These are phyloP conservation scores for Ustilago loliicola DNA, from an alignment of 1,284 basidiomycete species.

Conservation along the genomic window DNA sequence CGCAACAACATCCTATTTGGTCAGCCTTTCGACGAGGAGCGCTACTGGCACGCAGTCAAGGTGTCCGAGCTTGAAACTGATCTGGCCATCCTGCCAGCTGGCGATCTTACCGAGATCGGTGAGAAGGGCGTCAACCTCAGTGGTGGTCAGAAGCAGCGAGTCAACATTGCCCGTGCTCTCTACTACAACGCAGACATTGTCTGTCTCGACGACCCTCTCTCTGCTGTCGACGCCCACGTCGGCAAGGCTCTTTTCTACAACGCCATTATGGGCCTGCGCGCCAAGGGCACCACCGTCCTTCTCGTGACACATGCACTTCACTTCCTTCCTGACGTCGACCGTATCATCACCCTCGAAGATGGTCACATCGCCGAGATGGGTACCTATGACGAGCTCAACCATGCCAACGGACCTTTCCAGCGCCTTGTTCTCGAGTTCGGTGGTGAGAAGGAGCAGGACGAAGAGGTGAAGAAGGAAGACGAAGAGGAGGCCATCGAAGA, in stretches of 20 bases:
- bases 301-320: conserved; percentile 71
- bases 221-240: conserved; percentile 73
- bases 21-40: conserved; percentile 73
- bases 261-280: conserved; percentile 60
- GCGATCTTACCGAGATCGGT: conserved; percentile 77
- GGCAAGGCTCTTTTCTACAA: conserved; percentile 69
- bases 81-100: conserved; percentile 79
- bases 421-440: conserved; percentile 72
- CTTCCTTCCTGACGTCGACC: conserved; percentile 76
- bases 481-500: conserved; percentile 53
- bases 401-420: conserved; percentile 75
- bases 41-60: conserved; percentile 69
- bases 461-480: conserved; percentile 56
- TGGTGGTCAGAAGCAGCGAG: conserved; percentile 78
- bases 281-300: conserved; percentile 59
- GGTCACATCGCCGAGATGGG: conserved; percentile 78
- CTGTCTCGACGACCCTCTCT: conserved; percentile 81
- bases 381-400: conserved; percentile 76
- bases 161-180: conserved; percentile 81
- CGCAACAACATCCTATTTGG: conserved; percentile 74
- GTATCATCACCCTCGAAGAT: conserved; percentile 82
- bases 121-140: conserved; percentile 74
- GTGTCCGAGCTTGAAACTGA: conserved; percentile 73
- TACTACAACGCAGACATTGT: conserved; percentile 79
- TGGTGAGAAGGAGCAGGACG: conserved; percentile 59